These are phyloP conservation scores for Esteya vermicola DNA, from an alignment of 2,329 filamentous ascomycete species.

Conservation along the genomic window DNA sequence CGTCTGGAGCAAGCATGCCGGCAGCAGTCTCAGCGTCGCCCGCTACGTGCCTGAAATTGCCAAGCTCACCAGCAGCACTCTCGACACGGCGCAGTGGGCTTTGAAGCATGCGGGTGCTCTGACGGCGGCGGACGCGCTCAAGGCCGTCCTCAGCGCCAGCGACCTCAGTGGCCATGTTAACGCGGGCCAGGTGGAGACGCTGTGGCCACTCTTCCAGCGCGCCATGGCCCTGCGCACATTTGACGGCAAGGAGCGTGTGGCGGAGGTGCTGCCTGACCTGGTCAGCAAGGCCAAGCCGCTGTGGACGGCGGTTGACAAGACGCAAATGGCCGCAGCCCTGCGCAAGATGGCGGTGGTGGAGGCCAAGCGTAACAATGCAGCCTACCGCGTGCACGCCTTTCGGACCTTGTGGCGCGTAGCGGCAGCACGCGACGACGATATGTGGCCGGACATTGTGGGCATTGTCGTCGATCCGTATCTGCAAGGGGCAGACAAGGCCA, in stretches of 20 bases:
- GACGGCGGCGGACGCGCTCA: slow-evolving; percentile 59
- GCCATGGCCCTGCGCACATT: slow-evolving; percentile 82
- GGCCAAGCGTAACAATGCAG: slow-evolving; percentile 80
- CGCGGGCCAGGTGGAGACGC: slow-evolving; percentile 39
- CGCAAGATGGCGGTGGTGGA: slow-evolving; percentile 74
- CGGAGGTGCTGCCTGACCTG: slow-evolving; percentile 68
- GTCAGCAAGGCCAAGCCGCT: slow-evolving; percentile 48
- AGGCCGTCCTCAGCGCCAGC: slow-evolving; percentile 46
- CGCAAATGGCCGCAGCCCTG: slow-evolving; percentile 44
- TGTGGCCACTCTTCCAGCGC: slow-evolving; percentile 79
- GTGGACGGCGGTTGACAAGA: slow-evolving; percentile 39
- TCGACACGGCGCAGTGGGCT: slow-evolving; percentile 76
- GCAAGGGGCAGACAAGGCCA: slow-evolving; percentile 41
- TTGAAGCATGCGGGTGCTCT: slow-evolving; percentile 81
- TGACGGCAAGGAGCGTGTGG: slow-evolving; percentile 74
- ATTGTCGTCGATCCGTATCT: slow-evolving; percentile 52
- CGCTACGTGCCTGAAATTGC: slow-evolving; percentile 79
- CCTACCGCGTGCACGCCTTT: slow-evolving; percentile 66
- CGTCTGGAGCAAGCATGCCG: slow-evolving; percentile 84
- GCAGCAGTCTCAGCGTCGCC: slow-evolving; percentile 65
- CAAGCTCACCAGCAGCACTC: slow-evolving; percentile 46
- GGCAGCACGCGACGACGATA: slow-evolving; percentile 57
- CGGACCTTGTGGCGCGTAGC: slow-evolving; percentile 58
- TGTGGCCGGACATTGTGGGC: slow-evolving; percentile 51
- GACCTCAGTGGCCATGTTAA: slow-evolving; percentile 45